Evolutionary conservation across 768 basidiomycete genomes (phyloP).

Genomic region (Pulveroboletus sp.): DNA sequence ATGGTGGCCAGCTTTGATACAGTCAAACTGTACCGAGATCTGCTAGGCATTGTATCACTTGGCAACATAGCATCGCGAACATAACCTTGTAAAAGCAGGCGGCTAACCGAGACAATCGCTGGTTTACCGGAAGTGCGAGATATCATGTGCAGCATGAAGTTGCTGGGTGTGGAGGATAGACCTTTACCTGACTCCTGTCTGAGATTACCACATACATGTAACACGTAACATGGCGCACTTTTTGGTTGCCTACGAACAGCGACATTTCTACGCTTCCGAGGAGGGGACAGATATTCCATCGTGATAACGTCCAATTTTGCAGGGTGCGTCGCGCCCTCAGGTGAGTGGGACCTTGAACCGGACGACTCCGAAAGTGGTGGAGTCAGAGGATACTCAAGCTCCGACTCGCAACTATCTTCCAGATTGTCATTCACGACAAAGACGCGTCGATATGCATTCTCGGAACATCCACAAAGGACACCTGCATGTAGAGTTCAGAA

Average conservation of each 20-base stretch:
- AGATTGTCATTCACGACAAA: constrained; percentile 21
- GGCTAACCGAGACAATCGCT: constrained; percentile 56
- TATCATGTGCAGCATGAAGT: constrained; percentile 50
- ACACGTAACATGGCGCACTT: constrained; percentile 20
- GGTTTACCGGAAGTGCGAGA: constrained; percentile 62
- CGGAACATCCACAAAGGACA: constrained; percentile 36
- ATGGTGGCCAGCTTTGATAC: constrained; percentile 44
- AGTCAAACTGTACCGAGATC: constrained; percentile 34
- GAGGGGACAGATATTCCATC: constrained; percentile 11
- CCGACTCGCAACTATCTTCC: constrained; percentile 44
- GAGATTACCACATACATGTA: neutral
- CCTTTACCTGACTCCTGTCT: constrained; percentile 14
- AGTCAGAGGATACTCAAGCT: constrained; percentile 67
- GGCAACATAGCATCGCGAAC: constrained; percentile 1
- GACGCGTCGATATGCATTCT: constrained; percentile 40
- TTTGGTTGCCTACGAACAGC: constrained; percentile 23
- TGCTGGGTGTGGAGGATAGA: constrained; percentile 9
- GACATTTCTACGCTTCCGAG: constrained; percentile 23
- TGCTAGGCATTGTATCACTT: neutral
- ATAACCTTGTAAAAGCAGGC: constrained; percentile 36
- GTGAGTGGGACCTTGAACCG: constrained; percentile 60
- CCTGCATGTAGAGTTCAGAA: constrained; percentile 32
- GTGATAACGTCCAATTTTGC: constrained; percentile 19
- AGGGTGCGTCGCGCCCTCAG: constrained; percentile 29
- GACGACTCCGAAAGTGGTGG: constrained; percentile 76